Evolutionary conservation across 2,329 filamentous ascomycete genomes (phyloP), one percentile per base, ranked within the genome.

Genomic region (Penicillium sp.): DNA sequence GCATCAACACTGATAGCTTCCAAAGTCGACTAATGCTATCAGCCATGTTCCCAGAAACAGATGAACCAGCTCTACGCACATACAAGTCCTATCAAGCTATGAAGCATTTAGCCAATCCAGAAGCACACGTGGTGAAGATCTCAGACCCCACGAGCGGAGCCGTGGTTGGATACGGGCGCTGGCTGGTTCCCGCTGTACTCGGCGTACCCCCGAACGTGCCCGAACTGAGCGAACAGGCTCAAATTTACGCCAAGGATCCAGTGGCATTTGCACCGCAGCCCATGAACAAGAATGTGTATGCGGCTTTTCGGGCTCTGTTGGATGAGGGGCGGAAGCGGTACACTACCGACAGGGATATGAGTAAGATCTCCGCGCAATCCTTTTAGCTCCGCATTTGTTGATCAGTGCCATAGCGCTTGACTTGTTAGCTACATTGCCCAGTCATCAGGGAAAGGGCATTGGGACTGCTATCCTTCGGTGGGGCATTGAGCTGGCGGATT

Each of bases 151-250:
- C 59, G n/a, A 53, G 63, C n/a, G 51, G 64, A 48, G 61, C 65
- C 1, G 56, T 81, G 2, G 64, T 82, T 24, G 79, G 77, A 1
- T 82, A 80, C 55, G 75, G 77, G 5, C 81, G 83, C 63, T 85
- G 82, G 83, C 62, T 70, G 8, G 63, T 71, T 3, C 74, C 74
- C 0, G 68, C 55, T 3, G 50, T 62, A 5, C 60, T 63, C 1
- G 61, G 60, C 6, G 66, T 63, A 46, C 65, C 67, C 0, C 61
- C 59, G 26, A 65, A 70, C 1, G 61, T 69, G 2, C 56, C 70
- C 4, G 69, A 70, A 0, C 52, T 59, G 3, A 83, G 76, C 76
- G 79, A 80, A 0, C 60, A 69, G 29, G 75, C 74, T 0, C 66
- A 67, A 14, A 45, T 35, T 0, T 62, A 82, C 53, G 62, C 69